Conservation (phyloP, 805 yeast genomes). For the Candida wancherniae region DNA sequence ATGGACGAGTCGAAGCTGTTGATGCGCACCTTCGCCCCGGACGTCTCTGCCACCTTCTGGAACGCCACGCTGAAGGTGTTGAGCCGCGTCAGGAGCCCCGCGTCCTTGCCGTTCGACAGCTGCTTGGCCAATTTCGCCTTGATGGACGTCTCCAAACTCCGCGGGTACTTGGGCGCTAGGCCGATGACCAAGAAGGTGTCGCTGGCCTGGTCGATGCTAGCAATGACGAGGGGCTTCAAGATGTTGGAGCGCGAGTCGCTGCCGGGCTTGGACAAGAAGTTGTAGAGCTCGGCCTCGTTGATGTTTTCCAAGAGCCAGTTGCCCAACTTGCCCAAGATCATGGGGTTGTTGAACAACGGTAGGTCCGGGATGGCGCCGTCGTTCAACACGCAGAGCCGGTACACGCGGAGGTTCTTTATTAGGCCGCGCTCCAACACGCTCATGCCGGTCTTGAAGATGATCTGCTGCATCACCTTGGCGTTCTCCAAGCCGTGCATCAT, state of each 20-base stretch:
- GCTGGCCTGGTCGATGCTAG: slow-evolving; percentile 67
- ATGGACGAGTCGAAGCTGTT: slow-evolving; percentile 95
- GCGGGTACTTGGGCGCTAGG: slow-evolving; percentile 74
- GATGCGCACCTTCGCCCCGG: slow-evolving; percentile 84
- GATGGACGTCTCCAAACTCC: slow-evolving; percentile 34
- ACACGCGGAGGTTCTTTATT: slow-evolving; percentile 73
- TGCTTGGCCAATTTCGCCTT: slow-evolving; percentile 26
- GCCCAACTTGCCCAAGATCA: slow-evolving; percentile 78
- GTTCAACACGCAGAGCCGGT: slow-evolving; percentile 79
- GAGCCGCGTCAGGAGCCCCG: slow-evolving; percentile 44
- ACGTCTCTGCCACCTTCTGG: slow-evolving; percentile 76
- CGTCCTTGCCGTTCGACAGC: slow-evolving; percentile 21
- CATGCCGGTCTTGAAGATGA: slow-evolving; percentile 82
- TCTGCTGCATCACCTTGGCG: slow-evolving; percentile 80
- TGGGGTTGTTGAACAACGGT: slow-evolving; percentile 74
- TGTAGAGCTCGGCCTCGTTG: slow-evolving; percentile 60
- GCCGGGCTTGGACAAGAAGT: slow-evolving; percentile 29
- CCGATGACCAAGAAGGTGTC: slow-evolving; percentile 87
- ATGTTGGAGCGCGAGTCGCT: slow-evolving; percentile 18
- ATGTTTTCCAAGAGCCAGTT: slow-evolving; percentile 89
- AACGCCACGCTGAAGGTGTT: slow-evolving; percentile 90
- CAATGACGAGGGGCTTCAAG: slow-evolving; percentile 77
- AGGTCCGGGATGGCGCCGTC: slow-evolving; percentile 76
- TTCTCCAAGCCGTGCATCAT: slow-evolving; percentile 68
- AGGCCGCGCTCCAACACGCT: slow-evolving; percentile 81